phyloP scores from a whole-genome alignment of 2,329 filamentous ascomycete species.

The Cadophora sp. region DNA sequence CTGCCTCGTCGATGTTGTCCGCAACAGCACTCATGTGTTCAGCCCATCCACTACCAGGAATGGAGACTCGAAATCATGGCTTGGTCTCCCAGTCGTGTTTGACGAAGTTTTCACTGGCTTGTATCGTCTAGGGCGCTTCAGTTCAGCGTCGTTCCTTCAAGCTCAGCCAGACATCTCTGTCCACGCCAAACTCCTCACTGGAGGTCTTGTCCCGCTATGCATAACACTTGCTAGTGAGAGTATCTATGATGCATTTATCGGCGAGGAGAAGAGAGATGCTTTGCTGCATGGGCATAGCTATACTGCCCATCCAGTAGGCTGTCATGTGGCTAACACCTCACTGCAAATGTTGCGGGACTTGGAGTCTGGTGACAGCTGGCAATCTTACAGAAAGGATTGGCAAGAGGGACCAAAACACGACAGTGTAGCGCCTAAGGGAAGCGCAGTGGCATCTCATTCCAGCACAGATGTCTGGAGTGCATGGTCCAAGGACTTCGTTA shows the following conservation, averaged over 20 bases:
- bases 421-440: not conserved
- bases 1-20: conserved; percentile 71
- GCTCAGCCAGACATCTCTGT: conserved; percentile 77
- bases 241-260: conserved; percentile 75
- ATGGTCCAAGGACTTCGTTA: conserved; percentile 69
- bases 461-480: conserved; percentile 64
- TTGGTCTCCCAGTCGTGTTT: conserved; percentile 78
- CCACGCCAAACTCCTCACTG: conserved; percentile 84
- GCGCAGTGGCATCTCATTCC: not conserved
- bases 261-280: conserved; percentile 77
- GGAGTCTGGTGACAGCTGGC: conserved; percentile 63
- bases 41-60: conserved; percentile 19
- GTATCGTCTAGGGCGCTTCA: conserved; percentile 78
- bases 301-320: conserved; percentile 83
- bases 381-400: conserved; percentile 58
- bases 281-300: conserved; percentile 87
- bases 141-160: conserved; percentile 72
- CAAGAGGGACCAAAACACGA: not conserved
- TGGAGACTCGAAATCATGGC: conserved; percentile 57
- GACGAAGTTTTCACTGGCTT: conserved; percentile 90
- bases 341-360: conserved; percentile 65
- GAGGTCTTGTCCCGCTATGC: conserved; percentile 79
- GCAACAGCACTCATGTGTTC: conserved; percentile 53
- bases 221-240: conserved; percentile 76
- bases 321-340: conserved; percentile 75